A percentile compares a stretch with the other conserved stretches of the same genome.
These are phyloP conservation scores for Penicillium pancosmium DNA, from an alignment of 495 filamentous ascomycete genomes.

Conservation along the genomic window DNA sequence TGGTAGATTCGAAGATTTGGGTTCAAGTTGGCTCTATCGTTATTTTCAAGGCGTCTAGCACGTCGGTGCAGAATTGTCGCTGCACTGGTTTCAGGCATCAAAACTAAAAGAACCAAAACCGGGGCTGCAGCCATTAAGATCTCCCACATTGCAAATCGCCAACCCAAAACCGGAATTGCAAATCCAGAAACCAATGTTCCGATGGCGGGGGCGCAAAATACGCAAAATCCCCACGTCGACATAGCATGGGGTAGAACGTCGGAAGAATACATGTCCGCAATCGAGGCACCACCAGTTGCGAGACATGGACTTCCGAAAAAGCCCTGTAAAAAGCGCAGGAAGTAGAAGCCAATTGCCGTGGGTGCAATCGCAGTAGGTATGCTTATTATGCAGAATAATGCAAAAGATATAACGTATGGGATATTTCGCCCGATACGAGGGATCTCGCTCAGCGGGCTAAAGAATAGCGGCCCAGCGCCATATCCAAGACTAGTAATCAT, in stretches of 20 bases:
- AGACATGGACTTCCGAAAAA: constrained; percentile 55
- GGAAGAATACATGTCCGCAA: constrained; percentile 27
- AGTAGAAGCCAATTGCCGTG: constrained; percentile 13
- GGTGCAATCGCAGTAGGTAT: constrained; percentile 40
- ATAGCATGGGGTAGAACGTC: constrained; percentile 12
- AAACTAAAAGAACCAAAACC: constrained; percentile 49
- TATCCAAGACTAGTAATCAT: constrained; percentile 29
- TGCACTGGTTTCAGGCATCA: constrained; percentile 54
- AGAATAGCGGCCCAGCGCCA: constrained; percentile 47
- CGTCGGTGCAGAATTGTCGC: constrained; percentile 56
- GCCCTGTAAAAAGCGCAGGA: constrained; percentile 55
- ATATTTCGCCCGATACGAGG: constrained; percentile 51
- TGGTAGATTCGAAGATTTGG: constrained; percentile 14
- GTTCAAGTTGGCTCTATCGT: constrained; percentile 5
- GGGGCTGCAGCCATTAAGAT: constrained; percentile 46
- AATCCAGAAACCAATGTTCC: constrained; percentile 44
- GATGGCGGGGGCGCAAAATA: constrained; percentile 41
- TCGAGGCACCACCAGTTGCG: constrained; percentile 40
- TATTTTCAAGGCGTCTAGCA: constrained; percentile 46
- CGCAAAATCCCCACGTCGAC: constrained; percentile 32
- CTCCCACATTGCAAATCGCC: constrained; percentile 50
- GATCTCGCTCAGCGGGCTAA: constrained; percentile 52
- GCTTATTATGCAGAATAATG: constrained; percentile 49
- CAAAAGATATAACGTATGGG: constrained; percentile 50
- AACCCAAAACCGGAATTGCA: constrained; percentile 38